A percentile compares a stretch with the other conserved stretches of the same genome.
Evolutionary conservation across 2,329 filamentous ascomycete species (phyloP).

Genomic region (Alternaria incomplexa): DNA sequence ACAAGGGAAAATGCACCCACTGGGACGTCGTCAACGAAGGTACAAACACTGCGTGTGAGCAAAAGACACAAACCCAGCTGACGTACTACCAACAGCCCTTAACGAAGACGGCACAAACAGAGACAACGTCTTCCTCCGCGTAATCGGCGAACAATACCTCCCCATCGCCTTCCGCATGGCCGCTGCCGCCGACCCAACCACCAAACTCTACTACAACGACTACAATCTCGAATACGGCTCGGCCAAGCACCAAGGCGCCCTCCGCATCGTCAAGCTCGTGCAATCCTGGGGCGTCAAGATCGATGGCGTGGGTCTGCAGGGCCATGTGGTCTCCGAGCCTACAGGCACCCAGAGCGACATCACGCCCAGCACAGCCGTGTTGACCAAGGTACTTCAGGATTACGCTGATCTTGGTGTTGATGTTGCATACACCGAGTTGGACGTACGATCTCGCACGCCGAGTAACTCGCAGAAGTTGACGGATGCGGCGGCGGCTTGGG

Average conservation of each 20-base stretch:
- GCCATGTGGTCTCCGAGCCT: conserved; percentile 60
- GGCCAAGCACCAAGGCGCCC: conserved; percentile 46
- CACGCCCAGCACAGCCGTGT: conserved; percentile 54
- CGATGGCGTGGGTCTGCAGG: conserved; percentile 67
- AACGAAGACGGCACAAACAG: conserved; percentile 64
- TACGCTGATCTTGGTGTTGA: conserved; percentile 63
- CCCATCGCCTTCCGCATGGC: conserved; percentile 64
- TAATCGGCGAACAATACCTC: conserved; percentile 64
- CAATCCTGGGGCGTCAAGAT: conserved; percentile 55
- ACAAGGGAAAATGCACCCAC: conserved; percentile 46
- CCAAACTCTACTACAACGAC: conserved; percentile 68
- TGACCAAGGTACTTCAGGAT: conserved; percentile 56
- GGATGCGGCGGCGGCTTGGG: conserved; percentile 55
- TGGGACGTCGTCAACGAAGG: conserved; percentile 50
- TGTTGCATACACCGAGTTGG: conserved; percentile 67
- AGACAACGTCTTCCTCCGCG: conserved; percentile 60
- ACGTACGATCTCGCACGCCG: conserved; percentile 60
- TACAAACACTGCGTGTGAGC: neutral
- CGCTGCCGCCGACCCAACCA: conserved; percentile 60
- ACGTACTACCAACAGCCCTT: conserved; percentile 48
- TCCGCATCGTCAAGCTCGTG: conserved; percentile 45
- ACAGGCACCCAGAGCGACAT: conserved; percentile 50
- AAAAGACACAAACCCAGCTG: neutral
- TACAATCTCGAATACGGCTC: conserved; percentile 67
- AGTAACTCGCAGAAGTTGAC: conserved; percentile 48